Conservation (phyloP, 192 early-diverging fungal genomes). For the Podila minutissima region DNA sequence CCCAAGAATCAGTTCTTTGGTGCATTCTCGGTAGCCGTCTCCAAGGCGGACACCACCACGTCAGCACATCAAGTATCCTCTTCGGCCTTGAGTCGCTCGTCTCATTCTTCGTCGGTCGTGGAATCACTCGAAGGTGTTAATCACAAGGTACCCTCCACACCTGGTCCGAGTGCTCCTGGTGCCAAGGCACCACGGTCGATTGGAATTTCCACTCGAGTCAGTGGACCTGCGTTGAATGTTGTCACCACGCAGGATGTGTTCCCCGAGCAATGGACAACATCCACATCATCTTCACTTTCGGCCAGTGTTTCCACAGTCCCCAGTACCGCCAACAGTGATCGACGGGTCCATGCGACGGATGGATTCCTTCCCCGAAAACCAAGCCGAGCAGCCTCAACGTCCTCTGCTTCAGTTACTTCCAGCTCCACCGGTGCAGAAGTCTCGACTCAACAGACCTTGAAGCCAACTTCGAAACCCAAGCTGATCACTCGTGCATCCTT, state of each 20-base stretch:
- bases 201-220: constrained; percentile 12
- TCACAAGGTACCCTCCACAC: no score
- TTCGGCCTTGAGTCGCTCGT: no score
- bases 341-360: constrained; percentile 2
- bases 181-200: constrained; percentile 18
- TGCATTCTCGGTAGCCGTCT: background rate
- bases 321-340: constrained; percentile 15
- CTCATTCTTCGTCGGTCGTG: no score
- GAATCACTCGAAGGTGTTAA: no score
- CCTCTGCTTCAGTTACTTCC: constrained; percentile 5
- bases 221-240: constrained; percentile 22
- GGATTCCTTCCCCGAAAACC: background rate
- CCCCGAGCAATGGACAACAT: constrained; percentile 32
- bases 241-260: constrained; percentile 42
- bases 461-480: constrained; percentile 18
- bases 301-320: constrained; percentile 13
- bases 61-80: background rate
- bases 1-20: constrained; percentile 17
- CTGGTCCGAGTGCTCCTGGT: no score
- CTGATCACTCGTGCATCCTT: constrained; percentile 30
- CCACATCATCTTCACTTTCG: constrained; percentile 11
- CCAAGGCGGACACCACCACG: background rate
- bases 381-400: background rate
- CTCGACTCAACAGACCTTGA: background rate
- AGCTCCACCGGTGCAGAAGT: constrained; percentile 16